Evolutionary conservation across 148 eudicot species (phyloP).

Genomic region (Nepenthes mirabilis): DNA sequence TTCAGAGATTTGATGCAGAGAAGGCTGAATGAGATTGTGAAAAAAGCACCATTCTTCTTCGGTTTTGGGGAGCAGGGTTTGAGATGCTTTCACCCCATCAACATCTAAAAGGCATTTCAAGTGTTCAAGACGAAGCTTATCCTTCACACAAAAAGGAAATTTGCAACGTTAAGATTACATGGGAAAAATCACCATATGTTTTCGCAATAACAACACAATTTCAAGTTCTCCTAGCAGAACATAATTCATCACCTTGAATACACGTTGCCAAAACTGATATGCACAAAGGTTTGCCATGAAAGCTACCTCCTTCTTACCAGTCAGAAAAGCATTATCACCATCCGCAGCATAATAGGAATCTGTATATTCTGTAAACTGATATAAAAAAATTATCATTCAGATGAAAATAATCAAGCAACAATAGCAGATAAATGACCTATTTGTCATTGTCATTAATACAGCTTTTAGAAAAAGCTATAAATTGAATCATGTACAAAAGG

Average conservation of each 20-base stretch:
- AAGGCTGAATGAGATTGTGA: constrained; percentile 66
- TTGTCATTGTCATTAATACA: too few relatives aligned
- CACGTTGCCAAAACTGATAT: constrained; percentile 83
- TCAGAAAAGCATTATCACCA: constrained; percentile 21
- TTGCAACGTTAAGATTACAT: neutral
- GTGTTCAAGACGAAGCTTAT: constrained; percentile 46
- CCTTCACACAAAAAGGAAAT: constrained; percentile 31
- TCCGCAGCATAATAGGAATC: constrained; percentile 40
- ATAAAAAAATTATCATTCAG: constrained; percentile 4
- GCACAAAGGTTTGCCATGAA: constrained; percentile 63
- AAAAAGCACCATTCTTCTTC: constrained; percentile 90
- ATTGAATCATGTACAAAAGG: too few relatives aligned
- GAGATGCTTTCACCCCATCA: constrained; percentile 20
- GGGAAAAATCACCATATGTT: neutral
- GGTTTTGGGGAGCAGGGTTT: constrained; percentile 15
- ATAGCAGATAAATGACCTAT: neutral
- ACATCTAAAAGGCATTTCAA: constrained; percentile 29
- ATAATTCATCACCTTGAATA: constrained; percentile 41
- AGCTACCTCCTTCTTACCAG: constrained; percentile 54
- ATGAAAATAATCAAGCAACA: constrained; percentile 3
- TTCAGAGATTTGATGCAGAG: constrained; percentile 58
- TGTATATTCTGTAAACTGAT: constrained; percentile 47
- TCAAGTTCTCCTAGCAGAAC: neutral
- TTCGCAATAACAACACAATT: neutral
- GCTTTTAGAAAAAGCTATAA: too few relatives aligned